Base-by-base conservation (phyloP, 345 rosid species). In the Salix suchowensis region DNA sequence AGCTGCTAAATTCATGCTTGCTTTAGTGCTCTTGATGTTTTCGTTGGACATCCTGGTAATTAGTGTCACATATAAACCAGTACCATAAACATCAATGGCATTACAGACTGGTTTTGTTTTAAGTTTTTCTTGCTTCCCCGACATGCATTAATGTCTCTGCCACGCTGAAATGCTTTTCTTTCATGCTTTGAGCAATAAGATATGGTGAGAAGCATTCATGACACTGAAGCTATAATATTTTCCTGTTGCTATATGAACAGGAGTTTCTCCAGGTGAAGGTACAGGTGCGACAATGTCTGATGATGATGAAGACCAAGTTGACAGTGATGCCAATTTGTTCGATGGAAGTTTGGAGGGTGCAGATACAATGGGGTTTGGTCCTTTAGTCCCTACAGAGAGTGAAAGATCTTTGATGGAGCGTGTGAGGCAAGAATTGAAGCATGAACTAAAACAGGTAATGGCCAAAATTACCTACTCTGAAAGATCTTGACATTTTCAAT, bases 271-370 rank as follows among this genome's bases (percentile, higher is more conserved):
- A 0, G 97, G 98, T 14, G 98, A 96, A 85, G 99, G 97, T 4
- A 92, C 91, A 11, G 97, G 97, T 2, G 98, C 98, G 61, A 96
- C 99, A 68, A 96, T 96, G 99, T 96, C 99, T 0, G 99, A 96
- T 40, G 97, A 94, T 21, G 99, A 96, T 19, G 98, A 96, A 12
- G 99, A 96, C 75, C 98, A 89, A 84, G 91, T 88, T 18, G 99
- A 96, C 40, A 89, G 97, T 24, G 99, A 94, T 70, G 84, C 90
- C 68, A 91, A 87, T 84, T 74, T 94, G 88, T 94, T 87, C 36
- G 99, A 91, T 79, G 95, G 89, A 73, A 83, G 89, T 70, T 73
- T 93, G 83, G 99, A 93, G 4, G 94, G 89, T 9, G 21, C 83
- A 2, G 97, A 91, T 77, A 75, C 80, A n/a, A 82, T 96, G 87